phyloP scores from a whole-genome alignment of 208 protist genomes.

The Acanthamoeba culbertsoni region DNA sequence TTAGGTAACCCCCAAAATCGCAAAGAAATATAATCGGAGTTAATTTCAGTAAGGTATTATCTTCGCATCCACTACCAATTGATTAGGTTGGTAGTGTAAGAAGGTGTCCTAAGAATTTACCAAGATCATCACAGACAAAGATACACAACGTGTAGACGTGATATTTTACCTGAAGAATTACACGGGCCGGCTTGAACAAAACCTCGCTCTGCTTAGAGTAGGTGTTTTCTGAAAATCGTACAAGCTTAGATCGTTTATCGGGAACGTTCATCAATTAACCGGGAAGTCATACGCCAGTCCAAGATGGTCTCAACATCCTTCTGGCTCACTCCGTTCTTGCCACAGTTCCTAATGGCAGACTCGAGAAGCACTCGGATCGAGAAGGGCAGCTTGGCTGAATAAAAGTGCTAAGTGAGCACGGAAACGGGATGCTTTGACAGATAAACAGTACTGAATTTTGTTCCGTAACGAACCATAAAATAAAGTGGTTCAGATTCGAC shows the following conservation, averaged over 20 bases:
- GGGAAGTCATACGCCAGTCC: conserved; percentile 84
- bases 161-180: conserved; percentile 89
- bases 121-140: background rate
- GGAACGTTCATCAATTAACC: background rate
- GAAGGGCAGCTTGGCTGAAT: conserved; percentile 85
- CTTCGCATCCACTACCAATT: background rate
- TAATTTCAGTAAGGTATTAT: background rate
- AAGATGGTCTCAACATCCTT: conserved; percentile 92
- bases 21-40: background rate
- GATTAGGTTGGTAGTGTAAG: background rate
- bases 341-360: conserved; percentile 94
- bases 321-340: conserved; percentile 91
- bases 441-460: too few relatives aligned
- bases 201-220: conserved; percentile 90
- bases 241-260: background rate
- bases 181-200: conserved; percentile 94
- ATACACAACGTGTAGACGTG: background rate
- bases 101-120: background rate
- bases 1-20: background rate
- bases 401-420: background rate
- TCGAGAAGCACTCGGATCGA: conserved; percentile 95
- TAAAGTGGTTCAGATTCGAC: too few relatives aligned
- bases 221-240: conserved; percentile 78
- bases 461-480: too few relatives aligned
- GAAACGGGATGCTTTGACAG: background rate